Conservation (phyloP, 345 rosid species). For the Rhodamnia argentea region DNA sequence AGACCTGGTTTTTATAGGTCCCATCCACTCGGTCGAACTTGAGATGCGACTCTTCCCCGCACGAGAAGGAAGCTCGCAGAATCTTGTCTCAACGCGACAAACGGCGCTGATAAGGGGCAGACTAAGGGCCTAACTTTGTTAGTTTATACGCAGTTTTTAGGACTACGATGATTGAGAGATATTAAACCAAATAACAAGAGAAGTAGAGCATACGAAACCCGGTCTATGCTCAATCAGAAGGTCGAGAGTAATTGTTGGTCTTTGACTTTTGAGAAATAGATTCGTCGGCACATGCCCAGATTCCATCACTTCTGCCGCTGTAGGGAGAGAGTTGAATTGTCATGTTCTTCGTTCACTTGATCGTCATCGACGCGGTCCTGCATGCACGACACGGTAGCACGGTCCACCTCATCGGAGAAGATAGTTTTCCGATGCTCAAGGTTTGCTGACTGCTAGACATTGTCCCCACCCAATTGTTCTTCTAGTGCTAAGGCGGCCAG, state of each 20-base stretch:
- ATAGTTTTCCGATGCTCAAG: background rate
- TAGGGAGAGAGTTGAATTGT: background rate
- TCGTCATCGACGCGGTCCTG: background rate
- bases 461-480: background rate
- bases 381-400: background rate
- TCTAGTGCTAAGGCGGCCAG: background rate
- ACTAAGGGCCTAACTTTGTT: background rate
- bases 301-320: background rate
- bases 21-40: background rate
- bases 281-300: background rate
- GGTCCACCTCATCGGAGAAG: background rate
- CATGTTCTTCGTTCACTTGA: background rate
- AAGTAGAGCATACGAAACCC: too few relatives aligned
- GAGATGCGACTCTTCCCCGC: background rate
- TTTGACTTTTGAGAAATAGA: too few relatives aligned
- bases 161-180: too few relatives aligned
- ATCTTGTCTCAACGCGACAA: background rate
- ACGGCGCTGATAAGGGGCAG: background rate
- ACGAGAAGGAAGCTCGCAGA: background rate
- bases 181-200: too few relatives aligned
- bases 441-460: background rate
- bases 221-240: too few relatives aligned
- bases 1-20: background rate
- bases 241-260: too few relatives aligned
- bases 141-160: too few relatives aligned